Conservation (phyloP, 78 protist species). For the Acrasis kona region DNA sequence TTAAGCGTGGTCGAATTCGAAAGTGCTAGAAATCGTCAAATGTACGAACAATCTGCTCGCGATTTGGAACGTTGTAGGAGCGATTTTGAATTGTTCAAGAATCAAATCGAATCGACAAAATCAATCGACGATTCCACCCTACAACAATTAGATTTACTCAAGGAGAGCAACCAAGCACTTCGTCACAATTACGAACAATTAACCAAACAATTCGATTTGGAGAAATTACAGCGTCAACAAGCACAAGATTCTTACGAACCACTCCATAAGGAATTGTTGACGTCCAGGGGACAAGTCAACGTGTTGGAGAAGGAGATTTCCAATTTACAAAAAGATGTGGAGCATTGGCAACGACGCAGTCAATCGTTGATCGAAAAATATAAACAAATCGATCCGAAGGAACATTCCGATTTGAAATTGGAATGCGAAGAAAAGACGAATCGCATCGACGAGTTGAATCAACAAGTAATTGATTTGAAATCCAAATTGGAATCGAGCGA, state of each 20-base stretch:
- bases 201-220: background rate
- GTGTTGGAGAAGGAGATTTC: background rate
- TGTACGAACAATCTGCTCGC: background rate
- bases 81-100: background rate
- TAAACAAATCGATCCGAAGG: background rate
- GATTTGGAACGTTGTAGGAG: background rate
- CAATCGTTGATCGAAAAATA: background rate
- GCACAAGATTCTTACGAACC: background rate
- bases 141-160: background rate
- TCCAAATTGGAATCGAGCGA: too few relatives aligned
- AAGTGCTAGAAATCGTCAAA: background rate
- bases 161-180: background rate
- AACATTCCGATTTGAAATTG: background rate
- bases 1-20: background rate
- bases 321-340: background rate
- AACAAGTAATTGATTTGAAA: too few relatives aligned
- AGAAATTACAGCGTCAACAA: background rate
- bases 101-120: background rate
- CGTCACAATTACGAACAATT: background rate
- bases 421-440: too few relatives aligned
- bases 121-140: background rate
- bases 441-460: too few relatives aligned
- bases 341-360: background rate
- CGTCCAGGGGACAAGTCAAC: background rate
- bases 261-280: background rate